Percentiles rank a stretch among this genome's conserved stretches.
Evolutionary conservation across 768 basidiomycete genomes (phyloP).

Genomic region (Tricholoma bakamatsutake): DNA sequence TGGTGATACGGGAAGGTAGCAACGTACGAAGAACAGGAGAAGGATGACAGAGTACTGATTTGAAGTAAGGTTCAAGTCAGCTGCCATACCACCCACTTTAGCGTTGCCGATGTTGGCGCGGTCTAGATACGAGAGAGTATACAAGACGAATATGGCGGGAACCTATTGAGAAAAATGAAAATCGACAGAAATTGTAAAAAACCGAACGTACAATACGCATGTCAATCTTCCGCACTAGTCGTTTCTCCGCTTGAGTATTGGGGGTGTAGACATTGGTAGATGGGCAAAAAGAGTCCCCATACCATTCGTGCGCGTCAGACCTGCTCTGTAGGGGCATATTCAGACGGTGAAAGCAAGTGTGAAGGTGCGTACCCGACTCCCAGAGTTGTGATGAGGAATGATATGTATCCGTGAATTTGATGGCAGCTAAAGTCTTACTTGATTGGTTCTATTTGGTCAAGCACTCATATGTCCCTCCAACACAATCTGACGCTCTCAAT

Average conservation of each 20-base stretch:
- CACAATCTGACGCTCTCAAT: conserved; percentile 37
- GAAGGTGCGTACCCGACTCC: too few relatives aligned
- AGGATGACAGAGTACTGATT: conserved; percentile 13
- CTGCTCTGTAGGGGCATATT: neutral
- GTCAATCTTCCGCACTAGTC: neutral
- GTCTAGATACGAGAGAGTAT: conserved; percentile 1
- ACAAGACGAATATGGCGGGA: neutral
- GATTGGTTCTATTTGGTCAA: too few relatives aligned
- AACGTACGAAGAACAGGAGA: conserved; percentile 11
- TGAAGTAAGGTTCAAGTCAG: conserved; percentile 6
- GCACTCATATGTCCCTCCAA: conserved; percentile 11
- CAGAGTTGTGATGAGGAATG: too few relatives aligned
- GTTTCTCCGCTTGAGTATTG: neutral
- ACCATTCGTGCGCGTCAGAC: neutral
- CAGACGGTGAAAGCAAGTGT: too few relatives aligned
- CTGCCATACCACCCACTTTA: conserved; percentile 7
- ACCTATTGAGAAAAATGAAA: neutral
- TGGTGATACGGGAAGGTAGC: neutral
- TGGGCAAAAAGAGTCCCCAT: neutral
- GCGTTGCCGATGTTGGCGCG: conserved; percentile 3
- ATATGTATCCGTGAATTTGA: too few relatives aligned
- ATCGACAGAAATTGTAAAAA: neutral
- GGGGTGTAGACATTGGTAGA: neutral
- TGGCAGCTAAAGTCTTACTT: too few relatives aligned
- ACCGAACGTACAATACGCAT: neutral